Percentiles rank a stretch among this genome's conserved stretches.
Conservation (phyloP, 140 eudicot genomes). For the Cichorium intybus region DNA sequence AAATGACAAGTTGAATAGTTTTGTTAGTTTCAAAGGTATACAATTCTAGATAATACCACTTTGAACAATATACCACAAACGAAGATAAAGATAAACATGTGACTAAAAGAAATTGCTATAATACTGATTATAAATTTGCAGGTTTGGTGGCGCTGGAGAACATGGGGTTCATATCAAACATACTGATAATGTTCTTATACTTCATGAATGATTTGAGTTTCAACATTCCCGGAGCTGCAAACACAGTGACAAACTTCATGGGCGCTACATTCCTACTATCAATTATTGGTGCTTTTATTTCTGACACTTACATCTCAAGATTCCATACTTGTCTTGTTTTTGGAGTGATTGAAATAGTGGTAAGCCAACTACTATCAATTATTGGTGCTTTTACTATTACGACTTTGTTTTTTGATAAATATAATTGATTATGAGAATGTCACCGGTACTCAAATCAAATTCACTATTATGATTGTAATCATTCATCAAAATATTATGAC, state of each 20-base stretch:
- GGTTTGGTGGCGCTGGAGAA: conserved; percentile 61
- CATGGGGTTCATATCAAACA: conserved; percentile 62
- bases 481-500: no score
- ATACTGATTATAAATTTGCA: conserved; percentile 13
- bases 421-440: no score
- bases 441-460: no score
- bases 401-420: no score
- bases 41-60: no score
- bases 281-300: conserved; percentile 67
- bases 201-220: conserved; percentile 47
- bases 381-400: no score
- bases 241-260: conserved; percentile 75
- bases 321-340: conserved; percentile 50
- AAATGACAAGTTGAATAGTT: no score
- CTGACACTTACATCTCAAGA: conserved; percentile 72
- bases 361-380: conserved; percentile 22
- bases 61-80: no score
- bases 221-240: conserved; percentile 58
- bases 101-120: not conserved
- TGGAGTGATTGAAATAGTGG: conserved; percentile 57
- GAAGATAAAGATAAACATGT: no score
- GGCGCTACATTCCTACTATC: conserved; percentile 75
- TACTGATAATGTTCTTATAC: conserved; percentile 65
- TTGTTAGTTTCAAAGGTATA: no score
- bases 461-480: no score